Evolutionary conservation across 768 basidiomycete species (phyloP).

Genomic region (Harrya chromipes): DNA sequence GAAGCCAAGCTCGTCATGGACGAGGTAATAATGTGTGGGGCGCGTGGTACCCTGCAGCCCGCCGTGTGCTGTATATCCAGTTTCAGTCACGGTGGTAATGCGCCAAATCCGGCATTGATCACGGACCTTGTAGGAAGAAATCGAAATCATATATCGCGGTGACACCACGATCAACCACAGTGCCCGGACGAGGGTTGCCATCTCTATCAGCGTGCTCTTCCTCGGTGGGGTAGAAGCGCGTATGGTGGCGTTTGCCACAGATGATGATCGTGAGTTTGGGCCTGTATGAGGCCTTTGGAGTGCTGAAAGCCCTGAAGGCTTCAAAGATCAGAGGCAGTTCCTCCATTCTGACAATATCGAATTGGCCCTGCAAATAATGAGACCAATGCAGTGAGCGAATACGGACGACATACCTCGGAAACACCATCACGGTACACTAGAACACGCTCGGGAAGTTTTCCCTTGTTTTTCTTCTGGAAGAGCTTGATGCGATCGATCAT

Average conservation of each 20-base stretch:
- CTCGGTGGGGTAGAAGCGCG: slow-evolving; percentile 54
- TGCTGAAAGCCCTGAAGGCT: slow-evolving; percentile 41
- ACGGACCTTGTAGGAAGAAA: slow-evolving; percentile 51
- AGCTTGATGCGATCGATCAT: slow-evolving; percentile 44
- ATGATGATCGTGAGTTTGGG: slow-evolving; percentile 52
- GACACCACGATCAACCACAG: slow-evolving; percentile 53
- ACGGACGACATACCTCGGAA: slow-evolving; percentile 53
- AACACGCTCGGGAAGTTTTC: slow-evolving; percentile 41
- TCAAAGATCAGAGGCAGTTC: slow-evolving; percentile 43
- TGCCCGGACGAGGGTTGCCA: slow-evolving; percentile 52
- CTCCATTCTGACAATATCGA: slow-evolving; percentile 40
- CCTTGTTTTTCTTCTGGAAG: slow-evolving; percentile 36
- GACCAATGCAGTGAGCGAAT: not conserved
- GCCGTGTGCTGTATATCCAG: slow-evolving; percentile 33
- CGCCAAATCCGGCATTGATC: not conserved
- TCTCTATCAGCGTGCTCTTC: slow-evolving; percentile 38
- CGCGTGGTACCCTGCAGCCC: slow-evolving; percentile 47
- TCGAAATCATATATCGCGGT: slow-evolving; percentile 54
- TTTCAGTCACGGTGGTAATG: not conserved
- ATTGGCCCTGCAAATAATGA: slow-evolving; percentile 43
- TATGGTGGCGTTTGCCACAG: slow-evolving; percentile 59
- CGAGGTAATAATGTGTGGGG: slow-evolving; percentile 55
- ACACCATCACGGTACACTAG: slow-evolving; percentile 74
- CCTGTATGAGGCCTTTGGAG: slow-evolving; percentile 35
- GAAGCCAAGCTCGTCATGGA: slow-evolving; percentile 53